Base-by-base conservation (phyloP, 345 rosid genomes). In the Mercurialis annua region DNA sequence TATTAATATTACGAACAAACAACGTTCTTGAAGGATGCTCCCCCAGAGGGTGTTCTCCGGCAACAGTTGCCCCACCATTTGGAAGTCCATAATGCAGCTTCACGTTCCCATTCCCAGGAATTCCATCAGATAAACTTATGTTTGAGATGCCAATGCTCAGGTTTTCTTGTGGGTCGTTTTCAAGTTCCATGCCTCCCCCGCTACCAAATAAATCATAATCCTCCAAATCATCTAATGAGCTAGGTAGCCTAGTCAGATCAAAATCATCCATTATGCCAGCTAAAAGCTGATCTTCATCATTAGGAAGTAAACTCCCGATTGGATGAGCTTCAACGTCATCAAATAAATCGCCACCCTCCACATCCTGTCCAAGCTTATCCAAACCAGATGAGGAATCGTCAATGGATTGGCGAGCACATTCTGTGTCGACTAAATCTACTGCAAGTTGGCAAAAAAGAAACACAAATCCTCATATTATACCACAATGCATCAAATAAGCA, bases 11-110 rank as follows among this genome's bases (percentile, higher is more conserved):
- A 46, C 92, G 76, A 71, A 88, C 95, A 79, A 88, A 88, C 53
- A 88, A 68, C 21, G 95, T 88, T 77, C 95, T 84, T 7, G 92
- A 88, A 55, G 95, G 95, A 76, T 86, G 95, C 78, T 86, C 95
- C 1, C 91, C 95, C 63, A 78, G 83, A 2, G 95, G 95, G 76
- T 88, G 91, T 48, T 88, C 95, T 18, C 92, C 90, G 69, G 85
- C 84, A n/a, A 89, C 66, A 29, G 87, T 69, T 71, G 90, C 92
- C 59, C 43, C 81, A 64, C 85, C 85, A 73, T 83, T 88, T 54
- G 83, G 51, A 73, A 86, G 73, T 62, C 71, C 51, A 54, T 73
- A 85, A 4, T 70, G 90, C 21, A 80, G 71, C 53, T 78, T 31
- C 12, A 82, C 82, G 26, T 80, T 31, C 12, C 83, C 82, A 30